Evolutionary conservation across 1,284 basidiomycete genomes (phyloP).

Genomic region (Violaceomyces palustris): DNA sequence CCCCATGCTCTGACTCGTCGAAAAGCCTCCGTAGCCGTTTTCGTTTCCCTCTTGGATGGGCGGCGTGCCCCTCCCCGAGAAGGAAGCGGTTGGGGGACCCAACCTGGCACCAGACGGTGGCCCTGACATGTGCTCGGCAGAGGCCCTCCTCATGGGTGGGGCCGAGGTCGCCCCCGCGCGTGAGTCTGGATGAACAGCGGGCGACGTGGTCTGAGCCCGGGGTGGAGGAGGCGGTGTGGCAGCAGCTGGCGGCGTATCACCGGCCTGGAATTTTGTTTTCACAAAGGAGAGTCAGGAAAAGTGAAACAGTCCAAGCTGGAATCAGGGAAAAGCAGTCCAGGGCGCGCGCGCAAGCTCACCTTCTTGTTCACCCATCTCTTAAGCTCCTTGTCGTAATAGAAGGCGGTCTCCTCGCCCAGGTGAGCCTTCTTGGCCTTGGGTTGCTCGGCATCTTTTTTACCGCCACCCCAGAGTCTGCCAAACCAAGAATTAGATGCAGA

Average conservation of each 20-base stretch:
- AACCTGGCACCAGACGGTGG: neutral
- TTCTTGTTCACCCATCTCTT: conserved; percentile 97
- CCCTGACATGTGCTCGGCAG: conserved; percentile 1
- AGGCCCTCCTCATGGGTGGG: conserved; percentile 16
- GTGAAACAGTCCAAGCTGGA: neutral
- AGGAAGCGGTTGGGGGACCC: too few relatives aligned
- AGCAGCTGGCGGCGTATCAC: conserved; percentile 34
- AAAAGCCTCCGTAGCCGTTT: conserved; percentile 14
- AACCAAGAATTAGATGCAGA: conserved; percentile 62
- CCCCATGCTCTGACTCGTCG: too few relatives aligned
- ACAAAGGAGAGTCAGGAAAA: neutral
- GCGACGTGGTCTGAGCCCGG: conserved; percentile 38
- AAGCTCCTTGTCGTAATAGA: conserved; percentile 89
- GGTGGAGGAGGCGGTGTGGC: conserved; percentile 38
- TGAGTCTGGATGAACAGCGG: conserved; percentile 27
- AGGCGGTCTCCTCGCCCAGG: conserved; percentile 82
- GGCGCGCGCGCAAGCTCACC: conserved; percentile 57
- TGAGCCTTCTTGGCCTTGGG: conserved; percentile 62
- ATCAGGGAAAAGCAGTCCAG: neutral
- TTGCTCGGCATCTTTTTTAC: conserved; percentile 40
- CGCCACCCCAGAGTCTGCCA: conserved; percentile 59
- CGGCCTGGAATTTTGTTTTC: conserved; percentile 2
- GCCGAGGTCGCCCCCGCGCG: conserved; percentile 14
- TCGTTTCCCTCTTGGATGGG: conserved; percentile 26
- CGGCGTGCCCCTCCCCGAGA: conserved; percentile 17